phyloP scores from a whole-genome alignment of 805 yeast species.

The Candida silvatica region DNA sequence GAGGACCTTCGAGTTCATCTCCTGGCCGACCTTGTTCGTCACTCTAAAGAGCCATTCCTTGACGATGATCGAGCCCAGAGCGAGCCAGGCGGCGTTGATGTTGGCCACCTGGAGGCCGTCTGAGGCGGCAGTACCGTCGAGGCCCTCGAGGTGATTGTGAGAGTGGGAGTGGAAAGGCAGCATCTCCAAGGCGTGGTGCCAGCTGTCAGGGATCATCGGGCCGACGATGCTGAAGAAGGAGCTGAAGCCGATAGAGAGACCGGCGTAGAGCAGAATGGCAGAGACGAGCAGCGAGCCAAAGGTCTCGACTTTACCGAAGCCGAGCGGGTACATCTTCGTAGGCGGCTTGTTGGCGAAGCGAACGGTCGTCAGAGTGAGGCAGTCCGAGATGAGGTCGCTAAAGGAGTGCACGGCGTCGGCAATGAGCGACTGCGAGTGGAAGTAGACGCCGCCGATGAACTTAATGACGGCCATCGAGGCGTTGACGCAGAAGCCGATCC shows the following conservation, averaged over 20 bases:
- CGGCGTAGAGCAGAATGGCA: conserved; percentile 75
- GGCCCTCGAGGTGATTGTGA: conserved; percentile 34
- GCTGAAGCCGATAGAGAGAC: conserved; percentile 83
- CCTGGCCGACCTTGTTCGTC: conserved; percentile 71
- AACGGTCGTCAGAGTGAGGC: conserved; percentile 83
- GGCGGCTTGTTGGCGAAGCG: conserved; percentile 60
- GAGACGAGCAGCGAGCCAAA: conserved; percentile 88
- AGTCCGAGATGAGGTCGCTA: conserved; percentile 83
- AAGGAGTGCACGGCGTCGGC: conserved; percentile 95
- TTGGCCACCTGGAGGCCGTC: conserved; percentile 38
- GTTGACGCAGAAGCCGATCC: conserved; percentile 82
- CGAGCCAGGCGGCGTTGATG: conserved; percentile 94
- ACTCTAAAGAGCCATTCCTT: conserved; percentile 86
- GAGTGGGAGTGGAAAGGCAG: conserved; percentile 46
- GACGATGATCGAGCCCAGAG: conserved; percentile 76
- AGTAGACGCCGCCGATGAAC: conserved; percentile 80
- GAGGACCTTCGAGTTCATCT: conserved; percentile 77
- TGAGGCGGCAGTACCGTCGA: conserved; percentile 14
- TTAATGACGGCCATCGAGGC: conserved; percentile 81
- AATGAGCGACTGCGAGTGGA: conserved; percentile 88
- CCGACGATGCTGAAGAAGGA: conserved; percentile 63
- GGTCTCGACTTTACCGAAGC: conserved; percentile 90
- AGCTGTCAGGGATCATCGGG: conserved; percentile 53
- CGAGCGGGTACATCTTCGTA: conserved; percentile 60
- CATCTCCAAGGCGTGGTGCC: conserved; percentile 44